Evolutionary conservation across 148 eudicot species (phyloP).

Genomic region (Rhododendron mucronatum): DNA sequence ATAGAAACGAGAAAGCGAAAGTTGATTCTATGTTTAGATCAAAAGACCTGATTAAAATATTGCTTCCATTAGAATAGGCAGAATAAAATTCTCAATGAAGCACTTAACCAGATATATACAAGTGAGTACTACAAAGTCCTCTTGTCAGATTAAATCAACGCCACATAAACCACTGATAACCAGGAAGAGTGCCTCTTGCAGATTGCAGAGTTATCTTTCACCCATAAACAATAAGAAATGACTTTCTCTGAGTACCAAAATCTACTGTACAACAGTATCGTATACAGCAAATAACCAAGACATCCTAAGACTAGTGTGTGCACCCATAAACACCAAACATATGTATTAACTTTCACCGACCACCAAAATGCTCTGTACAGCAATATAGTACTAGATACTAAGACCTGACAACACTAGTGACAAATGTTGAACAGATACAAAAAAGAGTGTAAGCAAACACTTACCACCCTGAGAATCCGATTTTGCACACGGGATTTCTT

Average conservation of each 20-base stretch:
- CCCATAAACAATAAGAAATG: neutral
- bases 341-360: neutral
- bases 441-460: slow-evolving; percentile 9
- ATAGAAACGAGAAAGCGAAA: neutral
- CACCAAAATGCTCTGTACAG: neutral
- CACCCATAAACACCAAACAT: neutral
- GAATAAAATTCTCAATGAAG: neutral
- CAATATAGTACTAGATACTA: neutral
- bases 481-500: slow-evolving; percentile 76
- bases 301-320: neutral
- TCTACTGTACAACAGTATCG: neutral
- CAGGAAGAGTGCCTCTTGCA: neutral
- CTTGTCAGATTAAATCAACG: neutral
- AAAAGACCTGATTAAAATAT: neutral
- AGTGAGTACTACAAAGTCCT: neutral
- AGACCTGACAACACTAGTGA: neutral
- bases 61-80: neutral
- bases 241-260: neutral
- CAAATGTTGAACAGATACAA: slow-evolving; percentile 2
- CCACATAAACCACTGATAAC: neutral
- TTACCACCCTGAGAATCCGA: slow-evolving; percentile 81
- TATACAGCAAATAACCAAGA: neutral
- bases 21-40: neutral
- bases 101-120: neutral
- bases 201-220: neutral